Evolutionary conservation across 192 early-diverging fungal genomes (phyloP).

Genomic region (Helicostylum pulchrum): DNA sequence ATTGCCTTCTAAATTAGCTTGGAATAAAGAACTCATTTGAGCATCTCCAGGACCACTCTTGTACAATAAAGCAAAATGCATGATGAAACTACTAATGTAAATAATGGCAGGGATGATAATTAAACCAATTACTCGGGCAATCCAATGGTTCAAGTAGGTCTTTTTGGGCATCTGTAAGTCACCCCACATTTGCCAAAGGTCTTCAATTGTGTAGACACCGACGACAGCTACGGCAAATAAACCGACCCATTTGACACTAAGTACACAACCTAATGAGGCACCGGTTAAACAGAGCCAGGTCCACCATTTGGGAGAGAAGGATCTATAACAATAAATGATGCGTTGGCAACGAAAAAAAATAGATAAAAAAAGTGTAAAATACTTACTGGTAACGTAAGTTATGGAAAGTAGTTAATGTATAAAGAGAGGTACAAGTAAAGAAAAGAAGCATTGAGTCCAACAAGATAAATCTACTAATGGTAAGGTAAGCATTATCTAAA

Average conservation of each 20-base stretch:
- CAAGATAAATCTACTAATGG: slow-evolving; percentile 89
- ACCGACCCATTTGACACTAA: slow-evolving; percentile 94
- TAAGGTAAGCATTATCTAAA: slow-evolving; percentile 67
- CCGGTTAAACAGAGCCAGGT: slow-evolving; percentile 85
- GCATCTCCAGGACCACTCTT: slow-evolving; percentile 87
- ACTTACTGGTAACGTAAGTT: slow-evolving; percentile 20
- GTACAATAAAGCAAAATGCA: slow-evolving; percentile 90
- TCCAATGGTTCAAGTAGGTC: slow-evolving; percentile 82
- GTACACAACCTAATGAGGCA: slow-evolving; percentile 69
- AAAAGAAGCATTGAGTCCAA: slow-evolving; percentile 94
- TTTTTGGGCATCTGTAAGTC: slow-evolving; percentile 63
- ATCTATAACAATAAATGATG: slow-evolving; percentile 7
- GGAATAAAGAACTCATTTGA: slow-evolving; percentile 98
- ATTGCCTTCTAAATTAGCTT: slow-evolving; percentile 82
- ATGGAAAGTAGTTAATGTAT: slow-evolving; percentile 65
- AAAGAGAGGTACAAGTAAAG: slow-evolving; percentile 70
- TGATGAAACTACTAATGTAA: slow-evolving; percentile 78
- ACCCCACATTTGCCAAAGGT: slow-evolving; percentile 89
- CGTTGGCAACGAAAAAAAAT: not conserved
- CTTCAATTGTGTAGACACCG: slow-evolving; percentile 88
- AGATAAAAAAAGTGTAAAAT: not conserved
- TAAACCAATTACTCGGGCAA: slow-evolving; percentile 72
- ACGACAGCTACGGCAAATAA: slow-evolving; percentile 89
- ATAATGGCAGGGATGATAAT: slow-evolving; percentile 81
- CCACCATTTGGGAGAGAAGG: slow-evolving; percentile 89